phyloP scores from a whole-genome alignment of 2,329 filamentous ascomycete species.

The Exophiala phaeomuriformis region DNA sequence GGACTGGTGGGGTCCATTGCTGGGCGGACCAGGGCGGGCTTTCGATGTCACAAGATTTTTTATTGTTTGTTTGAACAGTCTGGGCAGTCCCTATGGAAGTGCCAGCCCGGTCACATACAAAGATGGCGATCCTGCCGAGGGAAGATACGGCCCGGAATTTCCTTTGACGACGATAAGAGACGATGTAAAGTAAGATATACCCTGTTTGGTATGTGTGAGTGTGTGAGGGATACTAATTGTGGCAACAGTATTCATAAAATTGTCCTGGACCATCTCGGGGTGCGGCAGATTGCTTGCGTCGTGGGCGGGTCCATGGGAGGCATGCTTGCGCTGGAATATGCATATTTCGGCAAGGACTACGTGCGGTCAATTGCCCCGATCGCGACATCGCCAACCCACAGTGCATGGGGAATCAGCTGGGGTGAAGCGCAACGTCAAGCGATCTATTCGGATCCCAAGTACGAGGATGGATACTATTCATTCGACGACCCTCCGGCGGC shows the following conservation, averaged over 20 bases:
- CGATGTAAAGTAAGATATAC: constrained; percentile 70
- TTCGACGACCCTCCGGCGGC: constrained; percentile 80
- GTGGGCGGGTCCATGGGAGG: constrained; percentile 54
- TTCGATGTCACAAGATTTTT: constrained; percentile 49
- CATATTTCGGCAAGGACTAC: constrained; percentile 64
- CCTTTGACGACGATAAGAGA: constrained; percentile 91
- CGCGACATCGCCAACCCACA: constrained; percentile 50
- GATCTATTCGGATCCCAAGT: constrained; percentile 97
- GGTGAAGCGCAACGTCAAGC: constrained; percentile 51
- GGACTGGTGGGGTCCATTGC: constrained; percentile 52
- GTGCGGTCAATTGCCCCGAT: constrained; percentile 50
- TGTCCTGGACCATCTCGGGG: constrained; percentile 49
- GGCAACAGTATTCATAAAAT: constrained; percentile 45
- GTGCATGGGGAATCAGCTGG: constrained; percentile 55
- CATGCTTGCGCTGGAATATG: constrained; percentile 52
- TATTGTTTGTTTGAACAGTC: constrained; percentile 48
- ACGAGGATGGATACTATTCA: constrained; percentile 90
- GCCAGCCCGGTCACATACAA: constrained; percentile 63
- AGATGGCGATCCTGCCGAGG: constrained; percentile 67
- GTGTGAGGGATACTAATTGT: no score
- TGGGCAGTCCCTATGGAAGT: constrained; percentile 51
- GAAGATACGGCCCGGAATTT: constrained; percentile 88
- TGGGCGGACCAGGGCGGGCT: constrained; percentile 47
- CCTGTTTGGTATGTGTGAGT: no score
- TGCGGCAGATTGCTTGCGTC: constrained; percentile 48